These are phyloP conservation scores for Puccinia sorghi DNA, from an alignment of 1,284 basidiomycete genomes.

Conservation along the genomic window DNA sequence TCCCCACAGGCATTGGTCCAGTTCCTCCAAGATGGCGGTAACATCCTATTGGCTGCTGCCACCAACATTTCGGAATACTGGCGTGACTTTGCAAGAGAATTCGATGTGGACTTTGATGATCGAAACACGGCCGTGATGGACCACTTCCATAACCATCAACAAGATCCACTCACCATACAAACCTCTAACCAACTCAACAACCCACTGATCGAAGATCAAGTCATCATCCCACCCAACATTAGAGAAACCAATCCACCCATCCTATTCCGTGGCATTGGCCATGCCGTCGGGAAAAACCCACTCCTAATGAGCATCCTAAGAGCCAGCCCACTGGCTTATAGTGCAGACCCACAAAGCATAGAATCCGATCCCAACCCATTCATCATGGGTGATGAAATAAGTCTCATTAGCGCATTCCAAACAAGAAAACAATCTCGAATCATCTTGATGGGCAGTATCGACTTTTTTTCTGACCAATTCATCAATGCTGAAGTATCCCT, in stretches of 20 bases:
- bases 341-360: constrained; percentile 60
- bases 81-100: constrained; percentile 63
- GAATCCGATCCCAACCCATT: constrained; percentile 64
- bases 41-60: constrained; percentile 80
- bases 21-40: constrained; percentile 65
- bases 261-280: constrained; percentile 76
- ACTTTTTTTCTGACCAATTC: constrained; percentile 67
- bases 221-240: constrained; percentile 67
- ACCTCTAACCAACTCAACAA: constrained; percentile 50
- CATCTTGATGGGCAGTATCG: constrained; percentile 77
- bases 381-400: constrained; percentile 72
- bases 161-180: constrained; percentile 61
- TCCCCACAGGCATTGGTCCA: constrained; percentile 66
- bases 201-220: constrained; percentile 55
- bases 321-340: constrained; percentile 65
- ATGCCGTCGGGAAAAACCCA: constrained; percentile 75
- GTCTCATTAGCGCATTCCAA: constrained; percentile 86
- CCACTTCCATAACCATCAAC: constrained; percentile 58
- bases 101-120: constrained; percentile 63
- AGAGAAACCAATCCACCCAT: constrained; percentile 59
- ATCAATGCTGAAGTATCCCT: constrained; percentile 26
- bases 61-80: constrained; percentile 62
- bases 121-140: constrained; percentile 60
- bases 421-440: constrained; percentile 73
- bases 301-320: constrained; percentile 77